Percentiles rank a stretch among this genome's conserved stretches.
Conservation (phyloP, 2,329 filamentous ascomycete species). For the Nigrospora oryzae region DNA sequence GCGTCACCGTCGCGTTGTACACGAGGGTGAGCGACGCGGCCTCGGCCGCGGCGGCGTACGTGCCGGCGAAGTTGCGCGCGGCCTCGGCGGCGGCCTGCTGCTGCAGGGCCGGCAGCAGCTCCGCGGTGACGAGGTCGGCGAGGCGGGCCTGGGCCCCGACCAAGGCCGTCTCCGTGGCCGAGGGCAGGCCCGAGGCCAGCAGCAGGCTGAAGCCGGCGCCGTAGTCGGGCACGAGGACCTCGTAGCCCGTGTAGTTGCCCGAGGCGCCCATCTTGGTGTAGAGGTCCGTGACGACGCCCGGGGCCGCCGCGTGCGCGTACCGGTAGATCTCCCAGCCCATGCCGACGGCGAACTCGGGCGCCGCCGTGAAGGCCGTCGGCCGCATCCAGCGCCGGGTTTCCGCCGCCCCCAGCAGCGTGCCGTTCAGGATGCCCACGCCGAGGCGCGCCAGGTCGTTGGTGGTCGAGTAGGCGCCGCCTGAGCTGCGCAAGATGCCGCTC, state of each 20-base stretch:
- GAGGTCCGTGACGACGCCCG: slow-evolving; percentile 19
- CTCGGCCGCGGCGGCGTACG: slow-evolving; percentile 8
- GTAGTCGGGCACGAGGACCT: slow-evolving; percentile 24
- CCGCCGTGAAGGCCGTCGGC: slow-evolving; percentile 26
- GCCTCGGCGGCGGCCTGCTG: slow-evolving; percentile 16
- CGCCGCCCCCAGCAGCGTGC: slow-evolving; percentile 20
- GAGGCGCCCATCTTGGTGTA: slow-evolving; percentile 24
- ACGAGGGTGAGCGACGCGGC: slow-evolving; percentile 7
- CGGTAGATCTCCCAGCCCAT: slow-evolving; percentile 28
- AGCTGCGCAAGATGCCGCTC: slow-evolving; percentile 9
- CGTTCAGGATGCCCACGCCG: slow-evolving; percentile 28
- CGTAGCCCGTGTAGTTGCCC: slow-evolving; percentile 22
- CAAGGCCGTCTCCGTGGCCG: background rate
- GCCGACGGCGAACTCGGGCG: slow-evolving; percentile 22
- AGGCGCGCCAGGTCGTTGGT: slow-evolving; percentile 24
- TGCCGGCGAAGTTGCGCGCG: slow-evolving; percentile 13
- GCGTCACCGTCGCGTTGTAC: slow-evolving; percentile 10
- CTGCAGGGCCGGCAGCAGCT: slow-evolving; percentile 16
- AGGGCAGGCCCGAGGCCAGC: slow-evolving; percentile 5
- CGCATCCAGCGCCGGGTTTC: slow-evolving; percentile 30
- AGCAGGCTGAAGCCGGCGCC: slow-evolving; percentile 25
- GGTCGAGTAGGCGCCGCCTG: slow-evolving; percentile 23
- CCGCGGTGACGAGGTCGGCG: slow-evolving; percentile 17
- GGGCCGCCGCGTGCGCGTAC: slow-evolving; percentile 8
- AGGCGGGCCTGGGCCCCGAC: slow-evolving; percentile 9